Evolutionary conservation across 768 basidiomycete genomes (phyloP), one percentile per base, ranked within the genome.

Genomic region (Pleurotus ostreatus): DNA sequence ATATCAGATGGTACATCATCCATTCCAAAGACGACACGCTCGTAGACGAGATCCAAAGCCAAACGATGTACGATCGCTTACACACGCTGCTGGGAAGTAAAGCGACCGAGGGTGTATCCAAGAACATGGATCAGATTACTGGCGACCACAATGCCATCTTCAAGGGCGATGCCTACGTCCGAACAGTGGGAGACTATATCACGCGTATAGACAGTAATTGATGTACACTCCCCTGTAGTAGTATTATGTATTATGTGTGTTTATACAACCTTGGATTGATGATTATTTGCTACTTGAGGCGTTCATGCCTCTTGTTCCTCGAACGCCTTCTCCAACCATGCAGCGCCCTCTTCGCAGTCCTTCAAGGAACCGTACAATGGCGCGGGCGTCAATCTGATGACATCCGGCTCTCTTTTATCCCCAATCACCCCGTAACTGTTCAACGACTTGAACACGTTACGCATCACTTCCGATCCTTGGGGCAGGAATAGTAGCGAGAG

Each of bases 361-460:
- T 74, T 71, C 62, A 85, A 76, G 11, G 87, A 86, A 67, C 89
- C 97, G 70, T 98, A 99, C 66, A 98, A 73, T 34, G 95, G 89
- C 13, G 79, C 78, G 46, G 95, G 94, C 59, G 93, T 82, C 45
- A 98, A 72, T 8, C 97, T 82, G 62, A 99, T 94, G 49, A 98
- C 92, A 65, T 93, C 89, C 23, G 97, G 96, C 64, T 85, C 74
- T 65, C 97, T 76, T 70, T 96, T 92, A 70, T 99, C 97, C 8
- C 92, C 95, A 51, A 97, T 79, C 12, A 99, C 88, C 5, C 97
- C 97, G 49, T 76, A 70, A 58, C 78, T 76, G 18, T 77, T 72
- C 64, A 98, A 69, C 40, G 71, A 74, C 51, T 79, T 69, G 58
- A 85, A 83, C 18, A 97, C 78, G 56, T 73, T 76, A 57, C 78